Base-by-base conservation (phyloP, 1,139 yeast species). In the Chernovozyma aurita region DNA sequence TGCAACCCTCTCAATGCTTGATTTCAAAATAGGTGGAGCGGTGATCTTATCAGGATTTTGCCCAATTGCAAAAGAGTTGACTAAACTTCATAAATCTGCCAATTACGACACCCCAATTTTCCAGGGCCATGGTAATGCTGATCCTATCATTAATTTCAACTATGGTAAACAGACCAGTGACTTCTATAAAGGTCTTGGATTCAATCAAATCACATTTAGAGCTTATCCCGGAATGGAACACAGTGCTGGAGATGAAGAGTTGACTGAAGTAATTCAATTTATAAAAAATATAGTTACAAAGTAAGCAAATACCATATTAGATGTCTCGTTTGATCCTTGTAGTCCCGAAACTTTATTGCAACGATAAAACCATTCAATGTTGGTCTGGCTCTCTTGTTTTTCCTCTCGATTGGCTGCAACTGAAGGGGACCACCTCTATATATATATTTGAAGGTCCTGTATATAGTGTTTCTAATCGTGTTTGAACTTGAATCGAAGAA, bases 51-150 rank as follows among this genome's bases (percentile, higher is more conserved):
- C 95, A 1, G 97, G 96, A 1, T 88, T 86, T 49, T 63, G 78
- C 42, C 82, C 92, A 2, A 66, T 78, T 40, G 62, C 62, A 28
- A 47, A 51, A 24, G 57, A 61, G 33, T 26, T 55, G 55, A 30
- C 31, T 7, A 43, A 47, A 9, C 43, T 45, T 17, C 46, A 48
- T 7, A 34, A 39, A 3, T 42, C 49, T 6, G 57, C 59, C 20
- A 87, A 86, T 55, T 57, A 61, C 18, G 61, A 67, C 4, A 85
- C 95, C 0, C 95, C 96, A 1, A 64, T 86, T 12, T 87, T 87
- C 63, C 85, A 86, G 48, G 95, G 94, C 7, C 97, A 92, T 55
- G 98, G 98, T 20, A 76, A 77, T 2, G 59, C 54, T 2, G 98
- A 92, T 53, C 84, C 84, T 1, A 65, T 90, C 4, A 74, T 92